A percentile compares a stretch with the other conserved stretches of the same genome.
Evolutionary conservation across 2,329 filamentous ascomycete species (phyloP).

Genomic region (Sphaerulina populicola): DNA sequence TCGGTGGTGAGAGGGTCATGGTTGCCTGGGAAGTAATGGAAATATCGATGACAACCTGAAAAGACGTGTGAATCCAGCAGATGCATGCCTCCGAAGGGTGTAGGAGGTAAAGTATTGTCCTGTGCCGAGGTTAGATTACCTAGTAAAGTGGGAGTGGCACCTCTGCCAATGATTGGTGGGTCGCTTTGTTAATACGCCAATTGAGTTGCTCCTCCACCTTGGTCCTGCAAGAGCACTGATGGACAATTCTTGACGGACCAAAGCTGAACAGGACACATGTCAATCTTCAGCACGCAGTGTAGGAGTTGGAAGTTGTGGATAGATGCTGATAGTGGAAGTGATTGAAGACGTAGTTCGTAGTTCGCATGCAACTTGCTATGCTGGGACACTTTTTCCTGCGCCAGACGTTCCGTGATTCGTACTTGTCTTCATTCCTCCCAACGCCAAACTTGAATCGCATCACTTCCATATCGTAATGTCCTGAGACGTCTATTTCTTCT

Average conservation of each 20-base stretch:
- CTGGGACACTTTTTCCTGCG: slow-evolving; percentile 18
- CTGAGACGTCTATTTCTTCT: slow-evolving; percentile 65
- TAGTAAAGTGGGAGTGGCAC: not conserved
- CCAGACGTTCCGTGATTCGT: slow-evolving; percentile 19
- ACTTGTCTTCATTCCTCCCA: slow-evolving; percentile 17
- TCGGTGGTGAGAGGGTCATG: slow-evolving; percentile 14
- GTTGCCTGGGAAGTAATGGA: not conserved
- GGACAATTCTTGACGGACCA: too few species aligned
- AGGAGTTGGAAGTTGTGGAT: not conserved
- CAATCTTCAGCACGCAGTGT: not conserved
- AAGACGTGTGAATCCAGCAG: not conserved
- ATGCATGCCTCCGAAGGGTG: not conserved
- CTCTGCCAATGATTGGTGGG: not conserved
- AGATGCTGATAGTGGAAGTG: slow-evolving; percentile 13
- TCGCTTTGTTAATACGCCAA: too few species aligned
- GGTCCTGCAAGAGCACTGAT: too few species aligned
- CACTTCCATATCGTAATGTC: slow-evolving; percentile 13
- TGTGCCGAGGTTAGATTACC: not conserved
- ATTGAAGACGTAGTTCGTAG: slow-evolving; percentile 19
- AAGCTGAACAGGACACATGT: not conserved
- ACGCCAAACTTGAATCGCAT: slow-evolving; percentile 23
- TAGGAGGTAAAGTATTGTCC: not conserved
- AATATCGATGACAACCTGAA: not conserved
- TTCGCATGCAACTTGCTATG: slow-evolving; percentile 20
- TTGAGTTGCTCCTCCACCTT: not conserved